phyloP scores from a whole-genome alignment of 2,329 filamentous ascomycete genomes.

The Sclerotiophoma versabilis region DNA sequence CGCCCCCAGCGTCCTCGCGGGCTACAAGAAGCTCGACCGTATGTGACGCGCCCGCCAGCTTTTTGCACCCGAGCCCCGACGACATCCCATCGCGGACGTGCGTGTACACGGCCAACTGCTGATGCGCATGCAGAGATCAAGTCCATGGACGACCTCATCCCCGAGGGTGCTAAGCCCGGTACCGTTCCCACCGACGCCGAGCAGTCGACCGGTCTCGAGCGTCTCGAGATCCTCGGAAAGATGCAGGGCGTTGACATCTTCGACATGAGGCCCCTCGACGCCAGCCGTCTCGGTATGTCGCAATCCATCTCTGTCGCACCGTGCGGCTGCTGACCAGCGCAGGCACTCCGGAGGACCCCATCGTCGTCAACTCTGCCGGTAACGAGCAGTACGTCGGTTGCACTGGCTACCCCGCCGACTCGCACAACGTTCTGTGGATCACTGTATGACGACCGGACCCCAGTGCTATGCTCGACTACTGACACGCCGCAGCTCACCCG shows the following conservation, averaged over 20 bases:
- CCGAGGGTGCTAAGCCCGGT: conserved; percentile 81
- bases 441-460: conserved; percentile 66
- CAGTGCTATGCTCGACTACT: neutral
- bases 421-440: conserved; percentile 89
- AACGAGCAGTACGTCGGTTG: conserved; percentile 97
- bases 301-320: too few relatives aligned
- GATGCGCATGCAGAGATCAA: conserved; percentile 76
- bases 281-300: conserved; percentile 79
- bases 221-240: conserved; percentile 98
- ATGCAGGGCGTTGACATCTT: conserved; percentile 98
- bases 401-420: conserved; percentile 92
- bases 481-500: conserved; percentile 72
- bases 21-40: conserved; percentile 57
- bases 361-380: conserved; percentile 87
- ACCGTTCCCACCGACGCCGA: conserved; percentile 93
- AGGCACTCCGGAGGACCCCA: conserved; percentile 88
- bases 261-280: conserved; percentile 95
- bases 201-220: conserved; percentile 96
- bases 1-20: conserved; percentile 35
- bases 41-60: conserved; percentile 29
- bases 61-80: conserved; percentile 13
- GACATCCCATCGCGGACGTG: conserved; percentile 1
- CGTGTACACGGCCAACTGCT: conserved; percentile 31
- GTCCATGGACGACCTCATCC: conserved; percentile 79
- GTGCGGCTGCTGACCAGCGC: conserved; percentile 21